A percentile compares a stretch with the other conserved stretches of the same genome.
Conservation (phyloP, 805 yeast species). For the Kuraishia cidri region DNA sequence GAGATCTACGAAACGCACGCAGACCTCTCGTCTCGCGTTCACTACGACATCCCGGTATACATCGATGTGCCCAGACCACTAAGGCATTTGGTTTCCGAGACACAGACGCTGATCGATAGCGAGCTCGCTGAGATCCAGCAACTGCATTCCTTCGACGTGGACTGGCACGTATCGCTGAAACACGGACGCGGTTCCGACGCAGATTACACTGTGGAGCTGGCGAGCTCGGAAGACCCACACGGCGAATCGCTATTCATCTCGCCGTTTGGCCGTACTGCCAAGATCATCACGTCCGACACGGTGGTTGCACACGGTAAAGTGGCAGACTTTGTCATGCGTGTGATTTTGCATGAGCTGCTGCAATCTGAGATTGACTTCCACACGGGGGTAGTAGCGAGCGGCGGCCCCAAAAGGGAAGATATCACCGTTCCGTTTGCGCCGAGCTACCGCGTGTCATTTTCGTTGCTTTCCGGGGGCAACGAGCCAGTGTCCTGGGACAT, state of each 20-base stretch:
- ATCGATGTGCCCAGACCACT: conserved; percentile 24
- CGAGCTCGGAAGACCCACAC: conserved; percentile 12
- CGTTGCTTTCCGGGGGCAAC: conserved; percentile 65
- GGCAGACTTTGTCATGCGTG: conserved; percentile 24
- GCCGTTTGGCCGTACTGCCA: conserved; percentile 24
- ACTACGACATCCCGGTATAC: conserved; percentile 32
- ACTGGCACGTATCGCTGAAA: conserved; percentile 21
- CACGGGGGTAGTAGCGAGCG: conserved; percentile 10
- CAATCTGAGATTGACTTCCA: conserved; percentile 24
- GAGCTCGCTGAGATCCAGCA: conserved; percentile 15
- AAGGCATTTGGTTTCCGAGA: conserved; percentile 17
- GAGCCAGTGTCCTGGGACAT: conserved; percentile 69
- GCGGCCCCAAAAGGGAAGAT: conserved; percentile 7
- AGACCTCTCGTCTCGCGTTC: conserved; percentile 7
- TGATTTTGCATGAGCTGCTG: conserved; percentile 30
- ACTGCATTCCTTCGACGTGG: conserved; percentile 9
- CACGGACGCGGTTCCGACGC: conserved; percentile 12
- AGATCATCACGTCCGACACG: conserved; percentile 18
- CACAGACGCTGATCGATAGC: conserved; percentile 27
- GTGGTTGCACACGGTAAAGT: conserved; percentile 17
- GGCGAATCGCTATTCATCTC: conserved; percentile 21
- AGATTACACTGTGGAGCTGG: conserved; percentile 29
- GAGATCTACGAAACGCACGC: conserved; percentile 24
- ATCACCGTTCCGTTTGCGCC: conserved; percentile 51
- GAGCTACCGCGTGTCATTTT: conserved; percentile 65